Evolutionary conservation across 352 stramenopile genomes (phyloP).

Genomic region (Hyaloperonospora arabidopsidis): DNA sequence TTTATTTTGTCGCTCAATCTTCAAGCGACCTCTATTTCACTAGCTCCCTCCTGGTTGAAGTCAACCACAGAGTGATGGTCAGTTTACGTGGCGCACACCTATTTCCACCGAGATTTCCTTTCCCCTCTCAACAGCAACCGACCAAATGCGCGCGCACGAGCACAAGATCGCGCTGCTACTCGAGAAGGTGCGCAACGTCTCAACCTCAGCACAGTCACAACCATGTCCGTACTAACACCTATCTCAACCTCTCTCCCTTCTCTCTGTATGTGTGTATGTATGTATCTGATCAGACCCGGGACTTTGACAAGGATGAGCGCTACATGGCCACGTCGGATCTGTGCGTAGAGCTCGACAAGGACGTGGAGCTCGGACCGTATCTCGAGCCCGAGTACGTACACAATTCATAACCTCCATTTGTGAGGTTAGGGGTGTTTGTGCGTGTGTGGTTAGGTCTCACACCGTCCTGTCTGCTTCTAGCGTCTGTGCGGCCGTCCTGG

Average conservation of each 20-base stretch:
- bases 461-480: constrained; percentile 22
- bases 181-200: constrained; percentile 47
- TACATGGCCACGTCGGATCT: constrained; percentile 99
- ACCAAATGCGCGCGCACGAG: constrained; percentile 59
- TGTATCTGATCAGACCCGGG: constrained; percentile 45
- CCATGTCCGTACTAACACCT: constrained; percentile 3
- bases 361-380: constrained; percentile 81
- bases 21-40: too few species aligned
- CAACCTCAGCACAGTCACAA: not conserved
- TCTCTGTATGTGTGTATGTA: not conserved
- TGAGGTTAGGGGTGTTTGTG: too few species aligned
- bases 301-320: constrained; percentile 96
- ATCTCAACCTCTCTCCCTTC: too few species aligned
- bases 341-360: constrained; percentile 92
- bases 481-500: constrained; percentile 93
- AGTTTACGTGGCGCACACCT: constrained; percentile 12
- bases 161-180: constrained; percentile 73
- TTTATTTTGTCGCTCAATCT: too few species aligned
- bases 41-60: constrained; percentile 20
- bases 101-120: constrained; percentile 10
- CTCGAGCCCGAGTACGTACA: constrained; percentile 73
- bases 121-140: constrained; percentile 12
- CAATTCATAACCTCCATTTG: too few species aligned
- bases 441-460: too few species aligned
- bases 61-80: constrained; percentile 13